Conservation (phyloP, 352 stramenopile genomes). For the Phytophthora syringae region DNA sequence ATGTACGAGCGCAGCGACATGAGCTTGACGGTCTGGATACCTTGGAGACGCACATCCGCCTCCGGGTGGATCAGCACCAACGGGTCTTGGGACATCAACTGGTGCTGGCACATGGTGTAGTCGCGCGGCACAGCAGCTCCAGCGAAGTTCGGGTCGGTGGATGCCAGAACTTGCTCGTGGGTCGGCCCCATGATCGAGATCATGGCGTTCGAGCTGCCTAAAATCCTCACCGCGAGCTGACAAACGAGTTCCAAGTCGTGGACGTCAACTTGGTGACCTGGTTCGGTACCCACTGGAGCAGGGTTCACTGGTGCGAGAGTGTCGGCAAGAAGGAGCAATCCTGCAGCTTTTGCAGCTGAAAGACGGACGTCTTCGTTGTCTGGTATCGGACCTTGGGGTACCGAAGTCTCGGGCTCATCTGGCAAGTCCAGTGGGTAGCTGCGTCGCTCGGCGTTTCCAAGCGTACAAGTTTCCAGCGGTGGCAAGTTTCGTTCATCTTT, state of each 20-base stretch:
- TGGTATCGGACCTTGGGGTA: slow-evolving; percentile 26
- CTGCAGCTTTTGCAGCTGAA: slow-evolving; percentile 11
- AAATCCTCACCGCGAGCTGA: slow-evolving; percentile 38
- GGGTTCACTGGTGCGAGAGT: slow-evolving; percentile 5
- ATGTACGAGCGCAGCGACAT: slow-evolving; percentile 60
- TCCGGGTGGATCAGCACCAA: slow-evolving; percentile 61
- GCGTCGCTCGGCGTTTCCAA: slow-evolving; percentile 43
- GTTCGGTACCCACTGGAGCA: slow-evolving; percentile 19
- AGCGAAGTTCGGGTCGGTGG: slow-evolving; percentile 28
- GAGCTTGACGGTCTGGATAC: slow-evolving; percentile 31
- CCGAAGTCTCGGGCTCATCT: slow-evolving; percentile 8
- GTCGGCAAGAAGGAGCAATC: slow-evolving; percentile 14
- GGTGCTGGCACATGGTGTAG: slow-evolving; percentile 63
- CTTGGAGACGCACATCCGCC: slow-evolving; percentile 57
- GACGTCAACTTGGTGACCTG: slow-evolving; percentile 22
- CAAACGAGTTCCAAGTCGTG: slow-evolving; percentile 65
- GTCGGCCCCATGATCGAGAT: slow-evolving; percentile 55
- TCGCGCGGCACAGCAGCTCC: slow-evolving; percentile 44
- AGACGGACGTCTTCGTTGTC: slow-evolving; percentile 30
- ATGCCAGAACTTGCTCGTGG: slow-evolving; percentile 51
- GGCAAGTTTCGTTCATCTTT: slow-evolving; percentile 14
- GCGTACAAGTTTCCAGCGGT: slow-evolving; percentile 24
- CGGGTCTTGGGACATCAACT: slow-evolving; percentile 55
- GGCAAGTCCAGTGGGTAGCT: slow-evolving; percentile 41
- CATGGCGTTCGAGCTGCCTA: slow-evolving; percentile 48